Conservation (phyloP, 176 grass and related monocot genomes). For the Oryza nivara region DNA sequence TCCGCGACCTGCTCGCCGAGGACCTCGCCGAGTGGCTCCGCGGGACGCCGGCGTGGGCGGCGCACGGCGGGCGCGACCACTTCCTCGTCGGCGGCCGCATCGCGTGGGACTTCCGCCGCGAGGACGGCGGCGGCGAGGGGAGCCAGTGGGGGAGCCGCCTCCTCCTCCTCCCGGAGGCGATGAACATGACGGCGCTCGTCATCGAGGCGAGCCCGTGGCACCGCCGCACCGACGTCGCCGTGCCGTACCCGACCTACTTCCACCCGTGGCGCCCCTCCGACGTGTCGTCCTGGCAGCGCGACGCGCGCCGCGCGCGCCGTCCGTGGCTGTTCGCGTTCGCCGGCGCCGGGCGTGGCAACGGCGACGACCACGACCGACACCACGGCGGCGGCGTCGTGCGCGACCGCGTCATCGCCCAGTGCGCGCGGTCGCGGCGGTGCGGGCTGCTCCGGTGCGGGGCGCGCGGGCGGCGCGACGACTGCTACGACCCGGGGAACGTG, state of each 20-base stretch:
- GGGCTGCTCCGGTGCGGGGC: slow-evolving; percentile 49
- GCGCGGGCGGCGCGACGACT: slow-evolving; percentile 36
- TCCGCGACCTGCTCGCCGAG: slow-evolving; percentile 52
- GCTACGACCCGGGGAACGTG: slow-evolving; percentile 43
- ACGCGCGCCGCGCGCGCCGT: slow-evolving; percentile 37
- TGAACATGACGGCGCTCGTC: slow-evolving; percentile 64
- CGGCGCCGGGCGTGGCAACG: slow-evolving; percentile 34
- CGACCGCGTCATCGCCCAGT: slow-evolving; percentile 55
- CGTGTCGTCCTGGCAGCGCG: slow-evolving; percentile 56
- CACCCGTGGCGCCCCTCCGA: slow-evolving; percentile 55
- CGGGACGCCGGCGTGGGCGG: slow-evolving; percentile 40
- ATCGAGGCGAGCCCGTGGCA: slow-evolving; percentile 59
- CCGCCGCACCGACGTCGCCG: slow-evolving; percentile 31
- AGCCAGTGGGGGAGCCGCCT: slow-evolving; percentile 67
- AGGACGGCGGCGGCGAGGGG: slow-evolving; percentile 16
- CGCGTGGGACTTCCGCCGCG: slow-evolving; percentile 67
- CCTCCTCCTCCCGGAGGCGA: slow-evolving; percentile 49
- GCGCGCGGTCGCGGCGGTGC: slow-evolving; percentile 49
- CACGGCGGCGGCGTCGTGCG: slow-evolving; percentile 27
- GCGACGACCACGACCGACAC: neutral
- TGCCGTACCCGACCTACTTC: slow-evolving; percentile 84
- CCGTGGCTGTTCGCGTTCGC: slow-evolving; percentile 70
- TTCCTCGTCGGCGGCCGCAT: slow-evolving; percentile 71
- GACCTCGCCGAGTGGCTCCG: slow-evolving; percentile 46
- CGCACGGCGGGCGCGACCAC: slow-evolving; percentile 51